These are phyloP conservation scores for Hymenoscyphus salicellus DNA, from an alignment of 2,329 filamentous ascomycete species.

Conservation along the genomic window DNA sequence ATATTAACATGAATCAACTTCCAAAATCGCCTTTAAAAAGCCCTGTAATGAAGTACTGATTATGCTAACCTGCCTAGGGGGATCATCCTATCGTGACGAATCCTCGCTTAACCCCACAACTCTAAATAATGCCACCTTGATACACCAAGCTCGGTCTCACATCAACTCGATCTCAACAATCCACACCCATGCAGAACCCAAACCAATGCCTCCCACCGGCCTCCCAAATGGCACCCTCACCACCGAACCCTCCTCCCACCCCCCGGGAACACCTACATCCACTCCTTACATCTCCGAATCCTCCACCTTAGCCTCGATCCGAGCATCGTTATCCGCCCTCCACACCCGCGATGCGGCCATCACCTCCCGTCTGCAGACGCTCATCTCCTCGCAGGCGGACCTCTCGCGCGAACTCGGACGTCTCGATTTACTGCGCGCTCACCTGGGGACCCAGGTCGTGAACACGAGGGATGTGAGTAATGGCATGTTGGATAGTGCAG, in stretches of 20 bases:
- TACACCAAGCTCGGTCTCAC: constrained; percentile 1
- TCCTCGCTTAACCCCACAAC: constrained; percentile 26
- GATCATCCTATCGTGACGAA: neutral
- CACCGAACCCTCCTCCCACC: constrained; percentile 1
- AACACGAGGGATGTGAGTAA: constrained; percentile 80
- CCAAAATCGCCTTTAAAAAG: neutral
- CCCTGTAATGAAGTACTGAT: neutral
- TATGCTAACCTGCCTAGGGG: neutral
- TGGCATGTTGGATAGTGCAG: constrained; percentile 84
- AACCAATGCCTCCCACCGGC: constrained; percentile 37
- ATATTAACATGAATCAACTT: neutral
- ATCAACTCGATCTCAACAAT: constrained; percentile 3
- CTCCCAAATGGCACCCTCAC: constrained; percentile 34
- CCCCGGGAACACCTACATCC: constrained; percentile 17
- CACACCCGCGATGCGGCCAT: constrained; percentile 73
- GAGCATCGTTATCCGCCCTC: constrained; percentile 70
- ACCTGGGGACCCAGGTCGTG: constrained; percentile 82
- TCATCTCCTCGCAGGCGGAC: constrained; percentile 80
- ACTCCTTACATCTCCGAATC: constrained; percentile 59
- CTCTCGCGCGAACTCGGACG: constrained; percentile 82
- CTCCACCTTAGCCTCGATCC: constrained; percentile 74
- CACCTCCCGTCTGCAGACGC: constrained; percentile 68
- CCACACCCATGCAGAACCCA: constrained; percentile 33
- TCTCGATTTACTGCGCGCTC: constrained; percentile 83
- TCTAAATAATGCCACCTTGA: constrained; percentile 15